A percentile compares a stretch with the other conserved stretches of the same genome.
These are phyloP conservation scores for Citrus mangshanensis DNA, from an alignment of 345 rosid species.

Conservation along the genomic window DNA sequence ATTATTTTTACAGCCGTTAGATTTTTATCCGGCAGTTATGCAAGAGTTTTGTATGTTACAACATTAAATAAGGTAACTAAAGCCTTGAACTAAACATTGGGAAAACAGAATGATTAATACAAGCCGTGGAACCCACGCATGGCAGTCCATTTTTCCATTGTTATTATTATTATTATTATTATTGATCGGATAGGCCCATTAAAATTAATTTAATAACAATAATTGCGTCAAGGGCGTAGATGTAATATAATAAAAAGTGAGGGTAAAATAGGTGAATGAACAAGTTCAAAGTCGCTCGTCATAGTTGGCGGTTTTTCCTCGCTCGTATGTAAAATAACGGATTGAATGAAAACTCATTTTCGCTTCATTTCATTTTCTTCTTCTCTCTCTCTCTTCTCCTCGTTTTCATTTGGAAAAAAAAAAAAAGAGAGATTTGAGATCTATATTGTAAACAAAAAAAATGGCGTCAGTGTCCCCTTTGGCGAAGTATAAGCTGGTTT, in stretches of 20 bases:
- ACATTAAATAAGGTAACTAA: accelerated
- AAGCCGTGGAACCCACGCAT: too few species aligned
- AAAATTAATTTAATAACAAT: too few species aligned
- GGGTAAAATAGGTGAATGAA: not conserved
- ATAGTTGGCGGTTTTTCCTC: slow-evolving; percentile 37
- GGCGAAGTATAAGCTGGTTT: slow-evolving; percentile 78
- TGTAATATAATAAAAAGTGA: not conserved
- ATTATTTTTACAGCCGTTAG: accelerated
- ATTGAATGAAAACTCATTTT: slow-evolving; percentile 14
- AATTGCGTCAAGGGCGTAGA: not conserved
- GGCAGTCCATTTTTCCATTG: too few species aligned
- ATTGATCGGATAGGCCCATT: too few species aligned
- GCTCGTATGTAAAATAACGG: slow-evolving; percentile 14
- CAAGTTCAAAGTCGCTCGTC: slow-evolving; percentile 20
- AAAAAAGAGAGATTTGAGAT: not conserved
- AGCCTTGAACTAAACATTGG: too few species aligned
- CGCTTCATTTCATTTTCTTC: not conserved
- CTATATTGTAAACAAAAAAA: not conserved
- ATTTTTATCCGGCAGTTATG: accelerated
- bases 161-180: too few species aligned
- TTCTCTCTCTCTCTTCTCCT: not conserved
- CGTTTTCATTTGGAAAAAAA: not conserved
- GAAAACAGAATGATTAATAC: too few species aligned
- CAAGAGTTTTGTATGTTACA: too few species aligned
- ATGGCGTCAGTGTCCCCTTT: slow-evolving; percentile 86